A percentile compares a stretch with the other conserved stretches of the same genome.
phyloP scores from a whole-genome alignment of 2,329 filamentous ascomycete species.

The Cladophialophora psammophila region DNA sequence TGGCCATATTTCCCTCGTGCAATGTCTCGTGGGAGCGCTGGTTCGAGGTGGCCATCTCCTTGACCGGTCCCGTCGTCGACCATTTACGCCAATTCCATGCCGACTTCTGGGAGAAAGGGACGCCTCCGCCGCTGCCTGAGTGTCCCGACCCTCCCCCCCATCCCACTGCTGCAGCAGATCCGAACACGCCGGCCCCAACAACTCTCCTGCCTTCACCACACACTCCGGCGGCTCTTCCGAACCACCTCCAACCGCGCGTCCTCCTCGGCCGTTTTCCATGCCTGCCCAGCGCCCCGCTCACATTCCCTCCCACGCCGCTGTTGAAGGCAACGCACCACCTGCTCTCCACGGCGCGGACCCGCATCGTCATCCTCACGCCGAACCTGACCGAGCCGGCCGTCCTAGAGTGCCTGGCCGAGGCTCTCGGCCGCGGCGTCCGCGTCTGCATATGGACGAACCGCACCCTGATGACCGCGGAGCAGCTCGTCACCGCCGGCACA shows the following conservation, averaged over 20 bases:
- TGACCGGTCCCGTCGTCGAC: constrained; percentile 68
- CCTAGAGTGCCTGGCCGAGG: constrained; percentile 66
- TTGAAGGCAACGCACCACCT: constrained; percentile 70
- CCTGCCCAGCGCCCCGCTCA: constrained; percentile 49
- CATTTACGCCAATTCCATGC: constrained; percentile 72
- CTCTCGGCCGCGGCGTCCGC: constrained; percentile 70
- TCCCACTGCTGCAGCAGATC: neutral
- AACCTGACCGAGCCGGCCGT: constrained; percentile 76
- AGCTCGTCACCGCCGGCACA: constrained; percentile 79
- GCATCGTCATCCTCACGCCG: constrained; percentile 76
- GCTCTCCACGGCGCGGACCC: constrained; percentile 63
- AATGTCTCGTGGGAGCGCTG: constrained; percentile 89
- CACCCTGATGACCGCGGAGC: constrained; percentile 78
- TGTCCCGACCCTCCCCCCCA: neutral
- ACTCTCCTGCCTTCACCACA: constrained; percentile 53
- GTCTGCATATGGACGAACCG: constrained; percentile 72
- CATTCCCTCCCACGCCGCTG: constrained; percentile 67
- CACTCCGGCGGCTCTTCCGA: constrained; percentile 70
- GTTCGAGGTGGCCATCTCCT: constrained; percentile 78
- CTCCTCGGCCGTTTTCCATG: constrained; percentile 61
- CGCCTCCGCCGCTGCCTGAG: neutral
- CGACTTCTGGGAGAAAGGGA: constrained; percentile 67
- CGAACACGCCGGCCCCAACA: constrained; percentile 1
- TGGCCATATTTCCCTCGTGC: constrained; percentile 76
- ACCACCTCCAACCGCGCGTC: constrained; percentile 74